Evolutionary conservation across 2,329 filamentous ascomycete species (phyloP).

Genomic region (Cladophialophora carrionii): DNA sequence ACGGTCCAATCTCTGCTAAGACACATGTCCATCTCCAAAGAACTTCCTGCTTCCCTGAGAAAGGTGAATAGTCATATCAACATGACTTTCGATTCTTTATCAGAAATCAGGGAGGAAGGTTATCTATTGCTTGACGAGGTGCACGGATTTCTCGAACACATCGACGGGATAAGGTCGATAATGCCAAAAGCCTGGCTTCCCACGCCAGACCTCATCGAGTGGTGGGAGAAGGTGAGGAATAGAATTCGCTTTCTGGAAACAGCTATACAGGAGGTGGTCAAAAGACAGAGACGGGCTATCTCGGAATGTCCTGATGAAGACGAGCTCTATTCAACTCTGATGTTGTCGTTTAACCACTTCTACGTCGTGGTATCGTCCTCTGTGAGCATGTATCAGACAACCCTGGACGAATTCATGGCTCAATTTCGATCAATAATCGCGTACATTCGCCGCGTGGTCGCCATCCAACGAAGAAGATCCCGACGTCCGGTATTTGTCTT

Average conservation of each 20-base stretch:
- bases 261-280: not conserved
- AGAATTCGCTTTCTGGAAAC: slow-evolving; percentile 4
- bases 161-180: slow-evolving; percentile 10
- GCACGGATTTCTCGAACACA: slow-evolving; percentile 20
- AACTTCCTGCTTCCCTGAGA: slow-evolving; percentile 5
- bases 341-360: slow-evolving; percentile 17
- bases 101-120: slow-evolving; percentile 18
- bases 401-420: not conserved
- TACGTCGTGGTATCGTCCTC: slow-evolving; percentile 17
- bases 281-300: not conserved
- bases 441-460: slow-evolving; percentile 9
- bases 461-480: not conserved
- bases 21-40: slow-evolving; percentile 22
- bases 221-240: slow-evolving; percentile 9
- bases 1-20: slow-evolving; percentile 16
- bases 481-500: slow-evolving; percentile 22
- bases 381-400: slow-evolving; percentile 15
- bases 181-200: slow-evolving; percentile 27
- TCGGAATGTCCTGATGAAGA: slow-evolving; percentile 4
- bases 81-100: not conserved
- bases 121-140: slow-evolving; percentile 18
- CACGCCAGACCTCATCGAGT: not conserved
- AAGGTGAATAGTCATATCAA: not conserved
- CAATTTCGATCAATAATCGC: slow-evolving; percentile 19
- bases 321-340: slow-evolving; percentile 12